Conservation (phyloP, 2,329 filamentous ascomycete species). For the Aureobasidium sp. region DNA sequence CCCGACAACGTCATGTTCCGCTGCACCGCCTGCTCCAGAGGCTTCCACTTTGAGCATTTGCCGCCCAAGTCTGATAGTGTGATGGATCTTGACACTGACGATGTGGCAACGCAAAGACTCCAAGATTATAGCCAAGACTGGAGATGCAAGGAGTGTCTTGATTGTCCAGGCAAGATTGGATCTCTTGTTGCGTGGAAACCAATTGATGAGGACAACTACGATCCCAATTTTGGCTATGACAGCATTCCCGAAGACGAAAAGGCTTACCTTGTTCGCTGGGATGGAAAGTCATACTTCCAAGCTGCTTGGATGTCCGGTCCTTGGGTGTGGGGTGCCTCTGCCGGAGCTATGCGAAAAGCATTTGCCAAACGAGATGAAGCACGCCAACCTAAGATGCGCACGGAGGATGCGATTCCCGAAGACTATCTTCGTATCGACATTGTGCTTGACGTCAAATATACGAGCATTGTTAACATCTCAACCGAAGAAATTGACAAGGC, state of each 20-base stretch:
- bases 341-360: conserved; percentile 70
- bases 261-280: conserved; percentile 95
- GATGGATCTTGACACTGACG: conserved; percentile 50
- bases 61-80: conserved; percentile 55
- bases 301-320: conserved; percentile 89
- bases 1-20: conserved; percentile 82
- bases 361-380: conserved; percentile 78
- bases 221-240: conserved; percentile 57
- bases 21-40: conserved; percentile 79
- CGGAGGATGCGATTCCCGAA: conserved; percentile 85
- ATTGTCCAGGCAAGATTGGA: conserved; percentile 72
- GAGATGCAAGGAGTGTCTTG: conserved; percentile 82
- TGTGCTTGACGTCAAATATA: conserved; percentile 83
- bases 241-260: conserved; percentile 79
- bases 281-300: conserved; percentile 80
- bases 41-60: conserved; percentile 87
- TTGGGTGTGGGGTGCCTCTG: conserved; percentile 83
- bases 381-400: conserved; percentile 71
- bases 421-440: conserved; percentile 90
- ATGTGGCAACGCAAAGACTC: conserved; percentile 67
- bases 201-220: conserved; percentile 61
- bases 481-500: conserved; percentile 76
- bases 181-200: conserved; percentile 93
- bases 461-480: conserved; percentile 61
- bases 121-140: conserved; percentile 79